A percentile compares a stretch with the other conserved stretches of the same genome.
These are phyloP conservation scores for Populus tremula DNA, from an alignment of 345 rosid genomes.

Conservation along the genomic window DNA sequence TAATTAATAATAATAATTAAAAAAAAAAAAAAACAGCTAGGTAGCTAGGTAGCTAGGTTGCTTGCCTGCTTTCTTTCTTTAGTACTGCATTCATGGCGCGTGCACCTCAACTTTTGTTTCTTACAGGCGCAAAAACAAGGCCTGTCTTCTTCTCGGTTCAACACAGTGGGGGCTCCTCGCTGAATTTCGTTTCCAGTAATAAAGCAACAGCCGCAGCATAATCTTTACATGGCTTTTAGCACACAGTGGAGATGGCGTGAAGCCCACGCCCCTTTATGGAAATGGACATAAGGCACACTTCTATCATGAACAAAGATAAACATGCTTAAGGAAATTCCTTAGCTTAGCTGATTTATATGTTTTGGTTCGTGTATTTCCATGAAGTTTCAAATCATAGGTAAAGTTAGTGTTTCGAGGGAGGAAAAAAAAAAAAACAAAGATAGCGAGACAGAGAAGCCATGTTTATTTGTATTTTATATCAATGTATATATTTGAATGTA, in stretches of 20 bases:
- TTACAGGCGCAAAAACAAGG: not conserved
- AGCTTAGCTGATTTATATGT: not conserved
- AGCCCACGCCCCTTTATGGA: not conserved
- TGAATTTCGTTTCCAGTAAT: not conserved
- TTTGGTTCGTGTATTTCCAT: too few relatives aligned
- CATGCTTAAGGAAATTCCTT: not conserved
- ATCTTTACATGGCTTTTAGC: not conserved
- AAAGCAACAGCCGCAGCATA: constrained; percentile 6
- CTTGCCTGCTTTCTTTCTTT: not conserved
- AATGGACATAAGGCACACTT: not conserved
- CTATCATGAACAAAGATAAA: not conserved
- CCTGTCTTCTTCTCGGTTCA: not conserved
- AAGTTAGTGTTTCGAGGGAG: too few relatives aligned
- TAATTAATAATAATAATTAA: not conserved
- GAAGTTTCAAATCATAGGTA: too few relatives aligned
- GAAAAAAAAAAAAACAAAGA: too few relatives aligned
- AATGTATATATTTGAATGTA: too few relatives aligned
- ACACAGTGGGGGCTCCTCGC: not conserved
- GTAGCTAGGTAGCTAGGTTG: too few relatives aligned
- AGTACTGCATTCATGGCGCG: not conserved
- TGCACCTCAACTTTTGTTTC: not conserved
- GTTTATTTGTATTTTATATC: too few relatives aligned
- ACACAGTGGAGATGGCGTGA: not conserved
- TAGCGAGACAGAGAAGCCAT: too few relatives aligned
- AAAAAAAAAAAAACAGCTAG: not conserved